phyloP scores from a whole-genome alignment of 2,329 filamentous ascomycete genomes.

The Fusarium mangiferae region DNA sequence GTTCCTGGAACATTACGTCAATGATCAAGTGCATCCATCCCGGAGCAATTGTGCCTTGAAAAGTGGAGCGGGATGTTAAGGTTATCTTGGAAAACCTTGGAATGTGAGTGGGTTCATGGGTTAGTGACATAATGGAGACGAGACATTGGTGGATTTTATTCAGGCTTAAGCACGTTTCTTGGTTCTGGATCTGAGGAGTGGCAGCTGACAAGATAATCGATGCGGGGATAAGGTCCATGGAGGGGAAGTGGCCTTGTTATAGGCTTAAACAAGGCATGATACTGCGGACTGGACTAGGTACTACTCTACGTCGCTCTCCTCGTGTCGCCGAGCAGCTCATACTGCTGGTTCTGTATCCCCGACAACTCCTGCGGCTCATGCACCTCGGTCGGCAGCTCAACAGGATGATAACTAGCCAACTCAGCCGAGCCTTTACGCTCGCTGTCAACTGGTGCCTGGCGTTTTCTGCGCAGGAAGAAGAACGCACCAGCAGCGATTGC shows the following conservation, averaged over 20 bases:
- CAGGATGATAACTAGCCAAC: constrained; percentile 10
- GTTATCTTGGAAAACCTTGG: constrained; percentile 6
- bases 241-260: not conserved
- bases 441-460: not conserved
- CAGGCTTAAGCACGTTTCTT: not conserved
- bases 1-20: constrained; percentile 18
- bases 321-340: constrained; percentile 20
- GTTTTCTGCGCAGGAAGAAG: constrained; percentile 4
- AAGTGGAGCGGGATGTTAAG: constrained; percentile 14
- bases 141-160: not conserved
- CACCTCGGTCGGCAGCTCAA: constrained; percentile 1
- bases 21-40: not conserved
- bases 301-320: not conserved
- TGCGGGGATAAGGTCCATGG: not conserved
- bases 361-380: constrained; percentile 18
- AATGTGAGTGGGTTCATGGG: not conserved
- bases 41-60: constrained; percentile 26
- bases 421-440: not conserved
- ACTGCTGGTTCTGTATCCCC: not conserved
- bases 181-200: not conserved
- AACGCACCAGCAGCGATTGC: not conserved
- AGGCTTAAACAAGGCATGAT: not conserved
- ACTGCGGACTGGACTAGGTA: not conserved
- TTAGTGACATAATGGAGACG: not conserved
- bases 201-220: not conserved